Base-by-base conservation (phyloP, 352 stramenopile species). In the Globisporangium middletonii region DNA sequence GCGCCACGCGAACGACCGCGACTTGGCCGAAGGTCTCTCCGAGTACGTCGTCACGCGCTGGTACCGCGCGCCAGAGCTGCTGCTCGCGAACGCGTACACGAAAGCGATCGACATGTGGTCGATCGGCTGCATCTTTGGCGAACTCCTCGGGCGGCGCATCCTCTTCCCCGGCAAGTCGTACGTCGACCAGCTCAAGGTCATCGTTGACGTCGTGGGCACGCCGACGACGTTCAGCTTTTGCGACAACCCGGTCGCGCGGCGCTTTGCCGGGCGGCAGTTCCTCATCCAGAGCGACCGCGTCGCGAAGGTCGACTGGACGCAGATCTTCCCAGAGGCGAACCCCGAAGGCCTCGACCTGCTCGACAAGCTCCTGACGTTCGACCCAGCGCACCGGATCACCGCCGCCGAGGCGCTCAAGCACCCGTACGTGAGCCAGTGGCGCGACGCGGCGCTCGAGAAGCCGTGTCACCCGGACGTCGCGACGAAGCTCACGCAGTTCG, bases 51-150 rank as follows among this genome's bases (percentile, higher is more conserved):
- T 97, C 18, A 98, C 93, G 33, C 73, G 93, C 1, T 98, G 93
- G 92, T 98, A 95, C 53, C 82, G 86, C n/a, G 83, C 86, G 2
- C 86, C 86, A 0, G 86, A 95, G 67, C 66, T 95, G 28, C 59
- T 95, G 41, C 67, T 95, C 15, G 86, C 86, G 0, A 94, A 94
- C 46, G 60, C 76, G 49, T 95, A 95, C 67, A 87, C 76, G 23
- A 92, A 89, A 56, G 83, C 83, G 19, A 82, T 95, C 59, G 96
- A 99, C 68, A 89, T 98, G 64, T 99, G 95, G 95, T 94, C 85
- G 56, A 96, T 99, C 38, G 98, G 97, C 13, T 99, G 98, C 69
- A 99, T 99, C 59, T 98, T 99, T 63, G 98, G 89, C 2, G 98
- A 99, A 73, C 79, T 99, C 18, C 80, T 99, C 15, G 83, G 87